Evolutionary conservation across 495 filamentous ascomycete species (phyloP), one percentile per base, ranked within the genome.

Genomic region (Hypoxylon rickii): DNA sequence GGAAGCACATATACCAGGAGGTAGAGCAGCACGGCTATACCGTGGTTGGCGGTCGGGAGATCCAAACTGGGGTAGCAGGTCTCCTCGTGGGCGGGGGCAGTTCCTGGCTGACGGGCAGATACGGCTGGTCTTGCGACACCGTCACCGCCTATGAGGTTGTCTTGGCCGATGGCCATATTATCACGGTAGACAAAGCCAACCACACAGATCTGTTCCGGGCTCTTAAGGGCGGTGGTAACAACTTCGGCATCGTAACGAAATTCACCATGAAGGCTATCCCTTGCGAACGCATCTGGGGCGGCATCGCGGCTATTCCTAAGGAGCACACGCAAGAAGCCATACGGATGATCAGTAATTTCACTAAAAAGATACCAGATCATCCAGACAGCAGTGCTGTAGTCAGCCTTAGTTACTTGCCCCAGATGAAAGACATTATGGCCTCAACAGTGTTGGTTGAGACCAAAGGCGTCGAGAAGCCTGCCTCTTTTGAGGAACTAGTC

Each of bases 151-250:
- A 7, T 11, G 29, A 76, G 52, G 79, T 86, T 26, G 80, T 87
- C 15, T 74, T 80, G 0, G 74, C 82, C 6, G 75, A 81, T 21
- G 84, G 84, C 12, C 48, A 58, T 1, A 72, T 80, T 20, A 70
- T 77, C 2, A 82, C 76, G 0, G 81, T 79, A 3, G 78, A 75
- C 19, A 55, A 73, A 12, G 49, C 68, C 3, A 39, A 71, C 37
- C 74, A 83, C 54, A 32, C 69, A 0, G 82, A 84, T 58, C 63
- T 86, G 0, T 86, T 77, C 58, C 82, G 79, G 72, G 84, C 84
- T 3, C 69, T 86, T 1, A 73, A 74, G 31, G 83, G 83, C 1
- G 83, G 83, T 3, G 21, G 59, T 10, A 72, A 72, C 29, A 56
- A 56, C 16, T 49, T 56, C 39, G 53, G 44, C 15, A 29, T 56